Evolutionary conservation across 495 filamentous ascomycete genomes (phyloP).

Genomic region (Peziza echinospora): DNA sequence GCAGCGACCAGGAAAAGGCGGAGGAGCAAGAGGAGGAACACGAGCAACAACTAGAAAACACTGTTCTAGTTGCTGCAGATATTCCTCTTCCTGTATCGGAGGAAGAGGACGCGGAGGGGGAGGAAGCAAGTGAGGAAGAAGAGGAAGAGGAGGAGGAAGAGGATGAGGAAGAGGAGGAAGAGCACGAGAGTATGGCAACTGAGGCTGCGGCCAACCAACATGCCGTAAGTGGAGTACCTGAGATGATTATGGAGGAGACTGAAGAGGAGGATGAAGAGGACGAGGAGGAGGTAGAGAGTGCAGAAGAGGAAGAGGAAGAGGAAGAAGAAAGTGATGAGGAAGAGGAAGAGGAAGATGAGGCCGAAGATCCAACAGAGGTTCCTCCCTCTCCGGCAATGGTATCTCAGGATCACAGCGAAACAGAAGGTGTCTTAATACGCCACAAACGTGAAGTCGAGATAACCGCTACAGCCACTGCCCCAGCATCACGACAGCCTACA

Average conservation of each 20-base stretch:
- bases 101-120: not conserved
- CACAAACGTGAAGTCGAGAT: too few species aligned
- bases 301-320: not conserved
- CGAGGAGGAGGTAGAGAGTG: not conserved
- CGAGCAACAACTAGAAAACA: too few species aligned
- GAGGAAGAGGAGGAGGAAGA: not conserved
- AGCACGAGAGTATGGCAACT: too few species aligned
- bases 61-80: too few species aligned
- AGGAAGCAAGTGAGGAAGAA: not conserved
- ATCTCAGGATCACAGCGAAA: too few species aligned
- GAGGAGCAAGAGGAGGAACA: not conserved
- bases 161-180: not conserved
- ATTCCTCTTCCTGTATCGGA: too few species aligned
- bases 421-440: too few species aligned
- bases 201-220: too few species aligned
- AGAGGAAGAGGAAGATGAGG: not conserved
- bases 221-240: not conserved
- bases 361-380: not conserved
- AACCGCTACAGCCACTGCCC: too few species aligned
- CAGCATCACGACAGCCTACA: too few species aligned
- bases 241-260: not conserved
- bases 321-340: not conserved
- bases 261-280: not conserved
- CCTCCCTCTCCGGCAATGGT: too few species aligned
- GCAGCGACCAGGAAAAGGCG: not conserved